These are phyloP conservation scores for Cladosporium sp. DNA, from an alignment of 2,329 filamentous ascomycete genomes.

Conservation along the genomic window DNA sequence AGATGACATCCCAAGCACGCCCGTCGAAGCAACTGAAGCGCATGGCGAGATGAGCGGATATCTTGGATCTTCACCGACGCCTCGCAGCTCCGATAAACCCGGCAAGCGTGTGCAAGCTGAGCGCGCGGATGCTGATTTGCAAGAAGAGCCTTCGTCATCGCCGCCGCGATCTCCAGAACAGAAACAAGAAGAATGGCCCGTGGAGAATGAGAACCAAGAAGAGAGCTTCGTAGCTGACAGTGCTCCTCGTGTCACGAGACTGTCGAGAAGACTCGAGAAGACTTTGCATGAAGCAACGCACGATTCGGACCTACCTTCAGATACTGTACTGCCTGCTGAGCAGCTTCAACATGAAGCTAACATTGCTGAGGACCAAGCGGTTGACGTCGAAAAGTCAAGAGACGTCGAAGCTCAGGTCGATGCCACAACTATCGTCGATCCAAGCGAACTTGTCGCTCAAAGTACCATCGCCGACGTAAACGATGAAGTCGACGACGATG, in stretches of 20 bases:
- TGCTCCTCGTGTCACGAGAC: neutral
- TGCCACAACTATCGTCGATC: conserved; percentile 1
- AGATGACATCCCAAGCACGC: conserved; percentile 37
- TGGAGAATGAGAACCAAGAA: neutral
- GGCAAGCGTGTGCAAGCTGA: neutral
- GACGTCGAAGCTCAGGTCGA: neutral
- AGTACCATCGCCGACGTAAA: neutral
- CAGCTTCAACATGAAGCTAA: conserved; percentile 25
- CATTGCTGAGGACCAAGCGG: conserved; percentile 13
- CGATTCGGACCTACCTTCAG: conserved; percentile 23
- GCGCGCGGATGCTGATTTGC: neutral
- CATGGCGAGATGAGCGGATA: conserved; percentile 42
- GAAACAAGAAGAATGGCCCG: neutral
- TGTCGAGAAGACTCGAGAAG: neutral
- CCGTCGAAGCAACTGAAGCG: conserved; percentile 36
- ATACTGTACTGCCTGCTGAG: conserved; percentile 21
- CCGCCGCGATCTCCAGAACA: conserved; percentile 6
- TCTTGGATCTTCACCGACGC: conserved; percentile 51
- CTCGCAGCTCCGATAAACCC: conserved; percentile 32
- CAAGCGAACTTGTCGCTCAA: neutral
- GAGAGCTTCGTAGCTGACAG: neutral
- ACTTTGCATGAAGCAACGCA: neutral
- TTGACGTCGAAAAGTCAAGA: neutral
- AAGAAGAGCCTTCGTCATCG: conserved; percentile 8
- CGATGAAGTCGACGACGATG: conserved; percentile 21